Conservation (phyloP, 2,329 filamentous ascomycete genomes). For the Pyrenophora tritici-repentis region DNA sequence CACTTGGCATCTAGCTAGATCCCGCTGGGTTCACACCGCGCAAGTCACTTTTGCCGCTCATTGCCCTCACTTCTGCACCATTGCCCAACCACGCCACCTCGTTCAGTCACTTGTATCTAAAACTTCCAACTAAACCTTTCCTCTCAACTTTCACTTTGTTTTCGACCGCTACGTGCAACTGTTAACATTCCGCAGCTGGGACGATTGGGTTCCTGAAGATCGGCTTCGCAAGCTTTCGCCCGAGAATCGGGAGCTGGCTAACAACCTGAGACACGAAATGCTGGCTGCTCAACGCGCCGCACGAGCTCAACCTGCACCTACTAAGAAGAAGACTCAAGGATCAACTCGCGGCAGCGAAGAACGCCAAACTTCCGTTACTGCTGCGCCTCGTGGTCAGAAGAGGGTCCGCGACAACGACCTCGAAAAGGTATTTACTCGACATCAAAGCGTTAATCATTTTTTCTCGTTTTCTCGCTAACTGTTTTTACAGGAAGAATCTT, state of each 20-base stretch:
- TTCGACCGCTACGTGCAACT: not conserved
- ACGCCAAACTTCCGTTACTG: conserved; percentile 62
- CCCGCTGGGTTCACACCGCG: not conserved
- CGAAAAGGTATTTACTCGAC: conserved; percentile 66
- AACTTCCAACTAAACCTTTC: not conserved
- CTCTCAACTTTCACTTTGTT: not conserved
- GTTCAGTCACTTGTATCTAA: not conserved
- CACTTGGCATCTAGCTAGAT: conserved; percentile 2
- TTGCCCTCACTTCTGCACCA: conserved; percentile 5
- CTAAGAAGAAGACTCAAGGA: conserved; percentile 63
- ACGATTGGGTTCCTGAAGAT: conserved; percentile 96
- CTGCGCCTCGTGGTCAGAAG: conserved; percentile 69
- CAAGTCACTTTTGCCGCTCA: conserved; percentile 20
- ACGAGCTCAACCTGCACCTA: conserved; percentile 49
- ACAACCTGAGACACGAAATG: conserved; percentile 71
- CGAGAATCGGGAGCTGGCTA: conserved; percentile 89
- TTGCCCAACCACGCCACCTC: conserved; percentile 18
- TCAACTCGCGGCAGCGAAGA: conserved; percentile 79
- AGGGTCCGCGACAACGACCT: conserved; percentile 80
- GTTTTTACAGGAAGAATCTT: conserved; percentile 76
- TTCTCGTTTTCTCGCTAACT: not conserved
- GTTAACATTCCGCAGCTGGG: conserved; percentile 67
- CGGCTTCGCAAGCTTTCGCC: conserved; percentile 92
- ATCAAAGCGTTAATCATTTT: not conserved
- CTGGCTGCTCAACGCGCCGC: conserved; percentile 60